Conservation (phyloP, 768 basidiomycete genomes). For the Podaxis sp. region DNA sequence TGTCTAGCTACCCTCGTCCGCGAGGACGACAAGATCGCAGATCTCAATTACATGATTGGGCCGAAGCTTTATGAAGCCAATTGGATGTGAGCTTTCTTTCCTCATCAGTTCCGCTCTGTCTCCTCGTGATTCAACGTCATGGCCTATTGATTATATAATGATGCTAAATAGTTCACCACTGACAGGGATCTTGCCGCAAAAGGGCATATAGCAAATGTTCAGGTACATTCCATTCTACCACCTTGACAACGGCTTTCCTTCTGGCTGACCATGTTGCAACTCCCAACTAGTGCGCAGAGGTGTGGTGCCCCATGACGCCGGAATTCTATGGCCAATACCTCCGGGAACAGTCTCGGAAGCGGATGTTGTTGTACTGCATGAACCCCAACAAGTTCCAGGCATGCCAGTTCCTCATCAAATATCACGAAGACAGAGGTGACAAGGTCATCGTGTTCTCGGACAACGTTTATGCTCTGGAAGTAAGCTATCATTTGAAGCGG, state of each 20-base stretch:
- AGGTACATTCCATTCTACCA: slow-evolving; percentile 49
- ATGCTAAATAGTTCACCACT: slow-evolving; percentile 12
- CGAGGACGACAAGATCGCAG: slow-evolving; percentile 98
- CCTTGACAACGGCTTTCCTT: background rate
- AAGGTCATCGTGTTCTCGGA: slow-evolving; percentile 99
- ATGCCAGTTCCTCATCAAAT: slow-evolving; percentile 97
- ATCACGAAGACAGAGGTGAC: slow-evolving; percentile 95
- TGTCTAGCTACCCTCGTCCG: slow-evolving; percentile 88
- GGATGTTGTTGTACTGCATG: slow-evolving; percentile 98
- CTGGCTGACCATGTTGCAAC: slow-evolving; percentile 7
- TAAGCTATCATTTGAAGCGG: slow-evolving; percentile 28
- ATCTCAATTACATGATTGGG: slow-evolving; percentile 98
- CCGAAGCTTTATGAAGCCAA: slow-evolving; percentile 99
- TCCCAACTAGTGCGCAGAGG: slow-evolving; percentile 83
- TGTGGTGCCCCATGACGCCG: slow-evolving; percentile 99
- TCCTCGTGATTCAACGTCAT: background rate
- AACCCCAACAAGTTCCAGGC: slow-evolving; percentile 99
- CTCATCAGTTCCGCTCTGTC: background rate
- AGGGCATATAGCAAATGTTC: slow-evolving; percentile 99
- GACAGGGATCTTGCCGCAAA: slow-evolving; percentile 90
- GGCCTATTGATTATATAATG: slow-evolving; percentile 14
- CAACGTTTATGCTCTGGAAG: slow-evolving; percentile 96
- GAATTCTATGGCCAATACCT: slow-evolving; percentile 99
- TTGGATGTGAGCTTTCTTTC: slow-evolving; percentile 70
- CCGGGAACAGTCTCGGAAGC: slow-evolving; percentile 85